Evolutionary conservation across 192 early-diverging fungal species (phyloP), one percentile per base, ranked within the genome.

Genomic region (Backusella sp.): DNA sequence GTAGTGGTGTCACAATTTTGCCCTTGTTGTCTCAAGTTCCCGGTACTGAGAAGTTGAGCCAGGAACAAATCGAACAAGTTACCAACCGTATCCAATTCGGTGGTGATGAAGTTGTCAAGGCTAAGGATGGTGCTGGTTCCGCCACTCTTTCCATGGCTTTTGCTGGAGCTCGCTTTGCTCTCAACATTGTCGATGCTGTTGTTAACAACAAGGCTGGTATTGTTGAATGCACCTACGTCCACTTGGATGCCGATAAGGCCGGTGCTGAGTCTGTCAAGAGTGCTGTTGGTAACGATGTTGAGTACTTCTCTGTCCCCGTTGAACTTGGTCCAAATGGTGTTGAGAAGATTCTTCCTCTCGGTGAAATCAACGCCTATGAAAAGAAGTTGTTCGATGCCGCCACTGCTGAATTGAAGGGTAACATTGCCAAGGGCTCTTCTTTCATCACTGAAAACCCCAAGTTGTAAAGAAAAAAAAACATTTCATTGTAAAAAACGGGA

Each of bases 51-150:
- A 77, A 83, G 59, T 94, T 97, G 74, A 85, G 89, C 79, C 83
- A 95, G 78, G 96, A 96, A 73, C 92, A 99, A 88, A 86, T 95
- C 74, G 94, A 95, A 62, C 88, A 88, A 21, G 87, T 99, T 73
- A 98, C 97, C 74, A 77, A 99, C 88, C 94, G 98, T 71, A 97
- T 99, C 77, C 98, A 99, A 88, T 99, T 92, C 78, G 98, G 98
- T 82, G 98, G 98, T 75, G 98, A 99, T 80, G 98, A 99, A 84
- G 98, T 99, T 70, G 98, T 99, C 84, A 95, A 99, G 92, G 98
- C 98, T 81, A 99, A 99, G 92, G 94, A 96, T 89, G 97, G 97
- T 73, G 89, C 91, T 32, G 96, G 94, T 70, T 94, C 93, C 30
- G 95, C 95, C 35, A 96, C 94, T 5, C 88, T 97, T 44, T 95